Conservation (phyloP, 2,329 filamentous ascomycete species). For the Trichophyton verrucosum region DNA sequence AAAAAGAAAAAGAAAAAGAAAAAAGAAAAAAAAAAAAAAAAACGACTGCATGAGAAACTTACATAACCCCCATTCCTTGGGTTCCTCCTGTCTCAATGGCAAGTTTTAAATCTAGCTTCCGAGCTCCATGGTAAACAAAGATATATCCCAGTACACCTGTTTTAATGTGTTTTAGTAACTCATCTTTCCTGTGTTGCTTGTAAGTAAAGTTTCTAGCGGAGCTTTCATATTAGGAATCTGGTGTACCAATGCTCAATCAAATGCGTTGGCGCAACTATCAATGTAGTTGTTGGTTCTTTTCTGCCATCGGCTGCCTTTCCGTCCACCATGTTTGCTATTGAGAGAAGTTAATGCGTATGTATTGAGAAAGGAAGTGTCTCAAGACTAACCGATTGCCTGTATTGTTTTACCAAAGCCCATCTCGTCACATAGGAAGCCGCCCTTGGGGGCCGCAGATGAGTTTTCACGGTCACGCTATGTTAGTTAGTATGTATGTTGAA, state of each 20-base stretch:
- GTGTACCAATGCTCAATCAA: conserved; percentile 26
- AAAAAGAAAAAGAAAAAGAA: too few relatives aligned
- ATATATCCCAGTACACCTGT: conserved; percentile 14
- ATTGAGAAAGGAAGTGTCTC: not conserved
- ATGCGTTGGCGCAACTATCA: conserved; percentile 27
- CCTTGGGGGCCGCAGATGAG: conserved; percentile 16
- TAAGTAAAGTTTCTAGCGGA: not conserved
- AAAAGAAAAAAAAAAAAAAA: not conserved
- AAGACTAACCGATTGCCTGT: conserved; percentile 21
- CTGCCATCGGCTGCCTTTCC: conserved; percentile 15
- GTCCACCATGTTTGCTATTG: conserved; percentile 27
- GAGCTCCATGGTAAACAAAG: conserved; percentile 17
- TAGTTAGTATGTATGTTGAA: not conserved
- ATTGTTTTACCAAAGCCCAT: conserved; percentile 34
- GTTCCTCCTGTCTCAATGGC: conserved; percentile 13
- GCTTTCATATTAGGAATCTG: not conserved
- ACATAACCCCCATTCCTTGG: conserved; percentile 18
- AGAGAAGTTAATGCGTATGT: conserved; percentile 4
- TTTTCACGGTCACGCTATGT: conserved; percentile 23
- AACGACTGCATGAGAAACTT: not conserved
- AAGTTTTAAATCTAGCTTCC: conserved; percentile 15
- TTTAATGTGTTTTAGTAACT: conserved; percentile 25
- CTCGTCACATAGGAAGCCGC: conserved; percentile 29
- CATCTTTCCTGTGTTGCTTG: conserved; percentile 15
- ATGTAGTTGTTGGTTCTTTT: conserved; percentile 20